phyloP scores from a whole-genome alignment of 2,329 filamentous ascomycete species.

The Penicillium hesseltinei region DNA sequence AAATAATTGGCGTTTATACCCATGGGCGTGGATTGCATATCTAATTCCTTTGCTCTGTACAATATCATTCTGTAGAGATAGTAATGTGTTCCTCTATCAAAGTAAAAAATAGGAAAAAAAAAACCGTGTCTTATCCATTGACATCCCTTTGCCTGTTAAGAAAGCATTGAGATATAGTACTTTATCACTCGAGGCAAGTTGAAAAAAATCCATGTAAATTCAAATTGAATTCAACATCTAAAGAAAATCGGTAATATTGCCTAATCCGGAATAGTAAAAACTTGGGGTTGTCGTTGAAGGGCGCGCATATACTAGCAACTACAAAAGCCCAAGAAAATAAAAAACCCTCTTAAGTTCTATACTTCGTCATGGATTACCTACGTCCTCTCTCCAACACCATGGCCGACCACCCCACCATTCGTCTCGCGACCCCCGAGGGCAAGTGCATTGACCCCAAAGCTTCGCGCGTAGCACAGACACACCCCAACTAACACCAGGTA shows the following conservation, averaged over 20 bases:
- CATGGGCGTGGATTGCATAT: background rate
- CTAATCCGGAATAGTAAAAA: conserved; percentile 1
- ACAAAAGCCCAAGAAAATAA: background rate
- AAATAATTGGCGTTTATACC: conserved; percentile 32
- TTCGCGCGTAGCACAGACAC: background rate
- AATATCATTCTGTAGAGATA: conserved; percentile 2
- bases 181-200: background rate
- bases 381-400: conserved; percentile 22
- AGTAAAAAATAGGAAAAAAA: no score
- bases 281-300: background rate
- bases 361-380: conserved; percentile 2
- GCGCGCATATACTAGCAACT: background rate
- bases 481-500: conserved; percentile 38
- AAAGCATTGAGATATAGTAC: background rate
- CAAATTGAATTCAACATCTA: background rate
- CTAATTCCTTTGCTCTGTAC: conserved; percentile 3
- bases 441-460: conserved; percentile 11
- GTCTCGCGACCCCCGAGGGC: conserved; percentile 44
- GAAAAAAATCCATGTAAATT: background rate
- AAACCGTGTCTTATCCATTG: background rate
- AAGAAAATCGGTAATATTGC: background rate
- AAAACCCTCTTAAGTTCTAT: background rate
- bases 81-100: background rate
- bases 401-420: conserved; percentile 39
- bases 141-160: background rate